phyloP scores from a whole-genome alignment of 2,329 filamentous ascomycete genomes.

The Chrysosphaeria jannelii region DNA sequence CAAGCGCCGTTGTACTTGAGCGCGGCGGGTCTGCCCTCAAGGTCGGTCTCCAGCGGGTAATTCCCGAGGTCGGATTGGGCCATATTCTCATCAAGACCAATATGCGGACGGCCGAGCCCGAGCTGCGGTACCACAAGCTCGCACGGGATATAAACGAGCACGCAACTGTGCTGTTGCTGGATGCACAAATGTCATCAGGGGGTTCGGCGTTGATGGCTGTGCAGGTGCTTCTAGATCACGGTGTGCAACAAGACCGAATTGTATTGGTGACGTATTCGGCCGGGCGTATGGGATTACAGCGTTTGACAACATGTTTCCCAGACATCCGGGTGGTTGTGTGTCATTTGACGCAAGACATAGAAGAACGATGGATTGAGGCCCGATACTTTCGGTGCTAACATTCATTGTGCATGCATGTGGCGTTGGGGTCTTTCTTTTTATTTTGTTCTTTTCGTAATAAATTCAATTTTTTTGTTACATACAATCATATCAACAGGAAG shows the following conservation, averaged over 20 bases:
- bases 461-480: neutral
- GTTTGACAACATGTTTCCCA: conserved; percentile 69
- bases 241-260: conserved; percentile 56
- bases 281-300: conserved; percentile 53
- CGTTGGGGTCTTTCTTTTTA: too few species aligned
- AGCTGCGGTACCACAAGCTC: conserved; percentile 68
- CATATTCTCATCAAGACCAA: conserved; percentile 79
- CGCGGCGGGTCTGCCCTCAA: conserved; percentile 75
- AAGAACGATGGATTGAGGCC: conserved; percentile 71
- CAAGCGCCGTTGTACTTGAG: conserved; percentile 66
- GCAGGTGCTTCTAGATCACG: conserved; percentile 81
- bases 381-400: conserved; percentile 68
- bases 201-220: conserved; percentile 77
- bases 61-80: conserved; percentile 76
- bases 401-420: too few species aligned
- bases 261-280: conserved; percentile 85
- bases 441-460: neutral
- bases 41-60: conserved; percentile 60
- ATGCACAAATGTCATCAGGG: conserved; percentile 84
- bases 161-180: conserved; percentile 49
- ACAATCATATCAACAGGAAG: too few species aligned
- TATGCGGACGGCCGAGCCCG: conserved; percentile 58
- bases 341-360: conserved; percentile 49
- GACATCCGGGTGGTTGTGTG: conserved; percentile 66
- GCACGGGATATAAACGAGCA: conserved; percentile 43